Percentiles rank a stretch among this genome's conserved stretches.
Evolutionary conservation across 2,329 filamentous ascomycete genomes (phyloP).

Genomic region (Venturia asperata): DNA sequence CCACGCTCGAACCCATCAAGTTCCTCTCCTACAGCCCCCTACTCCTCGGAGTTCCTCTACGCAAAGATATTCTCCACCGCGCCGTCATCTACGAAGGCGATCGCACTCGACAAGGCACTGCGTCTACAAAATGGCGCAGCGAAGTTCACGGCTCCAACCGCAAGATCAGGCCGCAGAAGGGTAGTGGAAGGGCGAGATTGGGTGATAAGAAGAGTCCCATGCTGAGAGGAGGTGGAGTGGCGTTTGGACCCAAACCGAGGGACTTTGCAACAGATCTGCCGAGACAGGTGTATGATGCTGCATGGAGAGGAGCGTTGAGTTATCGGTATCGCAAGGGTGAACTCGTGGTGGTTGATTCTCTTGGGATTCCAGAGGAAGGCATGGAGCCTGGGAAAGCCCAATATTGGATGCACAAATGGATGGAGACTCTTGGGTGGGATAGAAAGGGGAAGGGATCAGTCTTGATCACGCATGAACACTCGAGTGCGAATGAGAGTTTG

Average conservation of each 20-base stretch:
- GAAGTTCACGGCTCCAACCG: slow-evolving; percentile 77
- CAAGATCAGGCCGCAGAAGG: slow-evolving; percentile 85
- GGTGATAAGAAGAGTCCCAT: slow-evolving; percentile 78
- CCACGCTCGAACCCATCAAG: slow-evolving; percentile 72
- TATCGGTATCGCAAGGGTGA: slow-evolving; percentile 86
- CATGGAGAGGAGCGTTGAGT: slow-evolving; percentile 88
- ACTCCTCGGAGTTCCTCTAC: slow-evolving; percentile 79
- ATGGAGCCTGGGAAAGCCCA: slow-evolving; percentile 20
- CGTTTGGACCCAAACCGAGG: slow-evolving; percentile 82
- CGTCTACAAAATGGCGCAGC: slow-evolving; percentile 69
- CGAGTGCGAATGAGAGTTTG: slow-evolving; percentile 54
- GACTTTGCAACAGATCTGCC: slow-evolving; percentile 82
- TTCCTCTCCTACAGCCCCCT: slow-evolving; percentile 72
- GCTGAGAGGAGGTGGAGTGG: slow-evolving; percentile 75
- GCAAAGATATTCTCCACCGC: slow-evolving; percentile 85
- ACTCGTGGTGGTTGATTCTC: slow-evolving; percentile 73
- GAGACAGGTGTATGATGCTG: slow-evolving; percentile 87
- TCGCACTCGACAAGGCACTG: slow-evolving; percentile 77
- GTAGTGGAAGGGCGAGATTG: slow-evolving; percentile 68
- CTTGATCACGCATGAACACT: slow-evolving; percentile 51
- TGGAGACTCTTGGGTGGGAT: slow-evolving; percentile 38
- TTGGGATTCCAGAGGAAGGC: slow-evolving; percentile 29
- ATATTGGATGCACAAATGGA: slow-evolving; percentile 31
- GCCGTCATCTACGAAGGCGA: slow-evolving; percentile 92
- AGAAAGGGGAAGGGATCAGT: slow-evolving; percentile 4